phyloP scores from a whole-genome alignment of 2,329 filamentous ascomycete genomes.

The Myriangium duriaei region DNA sequence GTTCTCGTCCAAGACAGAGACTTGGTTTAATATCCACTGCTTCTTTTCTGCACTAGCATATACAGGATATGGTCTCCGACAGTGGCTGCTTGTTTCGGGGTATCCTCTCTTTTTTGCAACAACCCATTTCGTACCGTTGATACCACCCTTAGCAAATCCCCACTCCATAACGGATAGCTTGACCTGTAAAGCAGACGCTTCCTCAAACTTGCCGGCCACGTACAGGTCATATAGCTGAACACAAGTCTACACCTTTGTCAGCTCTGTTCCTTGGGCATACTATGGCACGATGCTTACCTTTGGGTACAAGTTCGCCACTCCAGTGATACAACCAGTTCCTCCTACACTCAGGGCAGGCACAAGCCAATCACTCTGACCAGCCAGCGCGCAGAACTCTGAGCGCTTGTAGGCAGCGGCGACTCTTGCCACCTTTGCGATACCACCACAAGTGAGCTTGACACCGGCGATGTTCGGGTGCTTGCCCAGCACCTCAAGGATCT shows the following conservation, averaged over 20 bases:
- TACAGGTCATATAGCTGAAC: conserved; percentile 33
- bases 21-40: conserved; percentile 30
- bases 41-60: conserved; percentile 36
- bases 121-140: conserved; percentile 50
- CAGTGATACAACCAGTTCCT: conserved; percentile 48
- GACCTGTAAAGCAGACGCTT: background rate
- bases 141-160: conserved; percentile 46
- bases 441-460: conserved; percentile 28
- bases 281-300: conserved; percentile 32
- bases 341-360: conserved; percentile 48
- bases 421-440: conserved; percentile 31
- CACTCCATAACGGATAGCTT: conserved; percentile 41
- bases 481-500: conserved; percentile 25
- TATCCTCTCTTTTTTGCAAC: conserved; percentile 44
- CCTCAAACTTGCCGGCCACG: conserved; percentile 24
- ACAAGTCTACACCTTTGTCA: conserved; percentile 1
- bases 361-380: conserved; percentile 33
- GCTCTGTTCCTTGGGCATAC: too few species aligned
- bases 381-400: conserved; percentile 27
- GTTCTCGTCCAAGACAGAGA: conserved; percentile 21
- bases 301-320: conserved; percentile 51
- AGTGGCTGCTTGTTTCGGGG: conserved; percentile 38
- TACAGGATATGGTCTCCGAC: conserved; percentile 41
- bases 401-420: conserved; percentile 23
- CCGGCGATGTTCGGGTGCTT: conserved; percentile 26